Evolutionary conservation across 495 filamentous ascomycete genomes (phyloP).

Genomic region (Penicillium samsonianum): DNA sequence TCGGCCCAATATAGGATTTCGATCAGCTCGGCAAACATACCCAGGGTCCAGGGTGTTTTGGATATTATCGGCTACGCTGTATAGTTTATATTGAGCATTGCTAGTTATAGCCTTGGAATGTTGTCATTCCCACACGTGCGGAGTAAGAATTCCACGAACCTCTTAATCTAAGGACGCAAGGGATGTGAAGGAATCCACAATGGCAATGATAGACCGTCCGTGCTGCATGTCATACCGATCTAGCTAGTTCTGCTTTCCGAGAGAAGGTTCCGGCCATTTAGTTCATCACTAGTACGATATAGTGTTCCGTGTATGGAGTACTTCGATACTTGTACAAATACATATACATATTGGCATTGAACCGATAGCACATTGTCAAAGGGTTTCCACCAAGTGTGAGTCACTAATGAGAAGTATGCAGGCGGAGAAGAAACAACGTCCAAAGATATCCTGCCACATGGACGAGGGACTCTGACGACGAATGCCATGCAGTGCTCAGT

Average conservation of each 20-base stretch:
- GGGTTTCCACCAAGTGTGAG: constrained; percentile 5
- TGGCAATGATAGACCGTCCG: constrained; percentile 23
- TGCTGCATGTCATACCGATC: constrained; percentile 29
- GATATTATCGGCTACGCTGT: neutral
- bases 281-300: neutral
- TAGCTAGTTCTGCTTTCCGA: constrained; percentile 10
- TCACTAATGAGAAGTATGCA: constrained; percentile 11
- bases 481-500: constrained; percentile 13
- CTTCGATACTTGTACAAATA: neutral
- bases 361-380: neutral
- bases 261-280: constrained; percentile 9
- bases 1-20: neutral
- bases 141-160: neutral
- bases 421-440: constrained; percentile 20
- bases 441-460: constrained; percentile 27
- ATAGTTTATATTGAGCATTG: neutral
- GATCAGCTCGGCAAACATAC: neutral
- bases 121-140: constrained; percentile 14
- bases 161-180: constrained; percentile 19
- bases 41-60: neutral
- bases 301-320: neutral
- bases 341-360: neutral
- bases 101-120: neutral
- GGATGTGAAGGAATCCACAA: constrained; percentile 17
- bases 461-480: constrained; percentile 7